Base-by-base conservation (phyloP, 345 rosid species). In the Erysimum cheiranthoides region DNA sequence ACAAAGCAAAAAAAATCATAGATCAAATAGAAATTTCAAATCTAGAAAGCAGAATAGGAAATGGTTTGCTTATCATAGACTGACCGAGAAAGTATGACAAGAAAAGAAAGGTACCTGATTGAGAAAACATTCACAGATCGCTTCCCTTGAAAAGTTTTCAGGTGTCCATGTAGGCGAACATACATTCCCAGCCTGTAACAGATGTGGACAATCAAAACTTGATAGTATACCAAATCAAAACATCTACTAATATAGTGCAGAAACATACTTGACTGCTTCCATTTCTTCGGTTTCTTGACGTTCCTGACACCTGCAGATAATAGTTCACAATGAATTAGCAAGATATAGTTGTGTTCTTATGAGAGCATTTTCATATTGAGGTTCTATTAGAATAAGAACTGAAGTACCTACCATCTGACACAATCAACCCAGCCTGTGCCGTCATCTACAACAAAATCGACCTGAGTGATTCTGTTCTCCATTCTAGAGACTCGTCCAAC, bases 341-440 rank as follows among this genome's bases (percentile, higher is more conserved):
- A 27, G 38, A 53, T 52, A 71, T 45, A 10, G 60, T 42, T 17
- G 57, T 46, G 52, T 38, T 45, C 80, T 35, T 9, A 40, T 59
- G 17, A 56, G 5, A 56, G 54, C 43, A 56, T 53, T 50, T 11
- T 28, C 1, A 43, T 21, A 45, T 36, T 8, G 30, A 57, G 34
- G 1, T 21, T 35, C n/a, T 2, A 38, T 17, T 12, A n/a, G 35
- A 63, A 21, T 28, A 1, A 39, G 17, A 52, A 38, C 27, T 8
- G 6, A 72, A 39, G 79, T 39, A 87, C 90, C 83, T 52, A 92
- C 98, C 97, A 92, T 86, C 84, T 89, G 73, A 85, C 81, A 79
- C 98, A 92, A 46, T 92, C 97, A 71, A 92, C 80, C 72, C 80
- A 82, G 73, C 93, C 96, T 0, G 96, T 94, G 66, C 98, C 95